Conservation (phyloP, 2,329 filamentous ascomycete genomes). For the Penicillium sclerotigenum region DNA sequence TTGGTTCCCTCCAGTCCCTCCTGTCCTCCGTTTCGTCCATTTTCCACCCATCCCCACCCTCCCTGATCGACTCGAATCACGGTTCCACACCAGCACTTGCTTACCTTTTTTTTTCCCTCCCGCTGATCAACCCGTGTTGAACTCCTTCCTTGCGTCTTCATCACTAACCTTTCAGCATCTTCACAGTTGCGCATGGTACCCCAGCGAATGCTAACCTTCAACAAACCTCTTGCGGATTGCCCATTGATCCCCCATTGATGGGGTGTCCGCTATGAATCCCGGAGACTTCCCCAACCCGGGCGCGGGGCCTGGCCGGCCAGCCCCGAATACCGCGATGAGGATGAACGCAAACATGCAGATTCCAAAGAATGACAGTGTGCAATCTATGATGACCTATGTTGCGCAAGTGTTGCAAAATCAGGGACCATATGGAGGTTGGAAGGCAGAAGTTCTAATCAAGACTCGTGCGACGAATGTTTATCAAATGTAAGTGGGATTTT, state of each 20-base stretch:
- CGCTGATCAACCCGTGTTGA: slow-evolving; percentile 11
- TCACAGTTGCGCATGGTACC: slow-evolving; percentile 1
- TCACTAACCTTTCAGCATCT: slow-evolving; percentile 1
- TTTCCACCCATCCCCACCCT: slow-evolving; percentile 26
- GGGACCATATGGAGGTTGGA: slow-evolving; percentile 46
- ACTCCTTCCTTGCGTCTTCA: neutral
- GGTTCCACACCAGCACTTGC: slow-evolving; percentile 22
- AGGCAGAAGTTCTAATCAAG: slow-evolving; percentile 39
- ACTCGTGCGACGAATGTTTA: slow-evolving; percentile 43
- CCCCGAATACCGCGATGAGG: slow-evolving; percentile 5
- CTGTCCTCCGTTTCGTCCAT: slow-evolving; percentile 23
- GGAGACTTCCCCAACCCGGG: slow-evolving; percentile 39
- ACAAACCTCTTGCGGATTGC: slow-evolving; percentile 30
- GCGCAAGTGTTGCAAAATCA: slow-evolving; percentile 40
- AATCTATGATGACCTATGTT: slow-evolving; percentile 40
- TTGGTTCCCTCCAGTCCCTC: slow-evolving; percentile 10
- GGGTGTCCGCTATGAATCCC: slow-evolving; percentile 45
- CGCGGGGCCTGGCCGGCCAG: slow-evolving; percentile 30
- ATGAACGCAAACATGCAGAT: slow-evolving; percentile 35
- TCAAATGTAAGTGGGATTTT: slow-evolving; percentile 40
- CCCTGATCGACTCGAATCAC: slow-evolving; percentile 26
- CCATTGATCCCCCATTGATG: slow-evolving; percentile 38
- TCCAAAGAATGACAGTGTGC: slow-evolving; percentile 35
- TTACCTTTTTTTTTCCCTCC: slow-evolving; percentile 16
- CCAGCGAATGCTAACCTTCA: slow-evolving; percentile 39